phyloP scores from a whole-genome alignment of 2,329 filamentous ascomycete genomes.

The Penicillium digitatum region DNA sequence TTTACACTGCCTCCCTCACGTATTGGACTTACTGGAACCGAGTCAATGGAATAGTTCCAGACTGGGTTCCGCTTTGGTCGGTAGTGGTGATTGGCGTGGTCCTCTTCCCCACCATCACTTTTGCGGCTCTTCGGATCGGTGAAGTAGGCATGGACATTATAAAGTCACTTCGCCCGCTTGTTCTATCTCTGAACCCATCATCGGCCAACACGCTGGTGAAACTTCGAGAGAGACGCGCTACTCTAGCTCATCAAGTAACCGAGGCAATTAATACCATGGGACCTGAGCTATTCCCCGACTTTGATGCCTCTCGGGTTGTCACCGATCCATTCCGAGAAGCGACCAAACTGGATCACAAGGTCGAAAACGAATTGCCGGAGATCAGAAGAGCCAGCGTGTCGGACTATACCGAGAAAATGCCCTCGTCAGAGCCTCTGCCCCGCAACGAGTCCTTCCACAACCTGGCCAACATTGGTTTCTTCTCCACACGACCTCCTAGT shows the following conservation, averaged over 20 bases:
- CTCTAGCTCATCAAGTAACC: constrained; percentile 77
- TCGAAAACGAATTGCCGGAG: constrained; percentile 16
- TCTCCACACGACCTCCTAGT: constrained; percentile 81
- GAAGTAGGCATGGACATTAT: constrained; percentile 99
- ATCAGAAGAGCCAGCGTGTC: constrained; percentile 24
- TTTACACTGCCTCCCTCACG: constrained; percentile 71
- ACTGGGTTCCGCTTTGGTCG: constrained; percentile 73
- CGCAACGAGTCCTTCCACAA: constrained; percentile 93
- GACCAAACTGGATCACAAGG: constrained; percentile 14
- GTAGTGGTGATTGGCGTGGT: constrained; percentile 71
- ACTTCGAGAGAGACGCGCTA: constrained; percentile 66
- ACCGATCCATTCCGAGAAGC: constrained; percentile 47
- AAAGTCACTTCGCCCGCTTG: constrained; percentile 84
- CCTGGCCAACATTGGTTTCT: constrained; percentile 80
- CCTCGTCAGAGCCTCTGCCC: constrained; percentile 55
- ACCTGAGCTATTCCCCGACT: constrained; percentile 96
- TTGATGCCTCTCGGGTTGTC: constrained; percentile 70
- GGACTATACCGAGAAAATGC: constrained; percentile 23
- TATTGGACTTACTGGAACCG: constrained; percentile 77
- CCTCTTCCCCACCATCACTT: constrained; percentile 82
- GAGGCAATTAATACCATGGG: constrained; percentile 92
- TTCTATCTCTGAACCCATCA: constrained; percentile 78
- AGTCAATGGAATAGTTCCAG: constrained; percentile 74
- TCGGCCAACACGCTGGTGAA: constrained; percentile 79
- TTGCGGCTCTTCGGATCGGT: constrained; percentile 87